Conservation (phyloP, 495 filamentous ascomycete genomes). For the Pseudotulostoma volvatum region DNA sequence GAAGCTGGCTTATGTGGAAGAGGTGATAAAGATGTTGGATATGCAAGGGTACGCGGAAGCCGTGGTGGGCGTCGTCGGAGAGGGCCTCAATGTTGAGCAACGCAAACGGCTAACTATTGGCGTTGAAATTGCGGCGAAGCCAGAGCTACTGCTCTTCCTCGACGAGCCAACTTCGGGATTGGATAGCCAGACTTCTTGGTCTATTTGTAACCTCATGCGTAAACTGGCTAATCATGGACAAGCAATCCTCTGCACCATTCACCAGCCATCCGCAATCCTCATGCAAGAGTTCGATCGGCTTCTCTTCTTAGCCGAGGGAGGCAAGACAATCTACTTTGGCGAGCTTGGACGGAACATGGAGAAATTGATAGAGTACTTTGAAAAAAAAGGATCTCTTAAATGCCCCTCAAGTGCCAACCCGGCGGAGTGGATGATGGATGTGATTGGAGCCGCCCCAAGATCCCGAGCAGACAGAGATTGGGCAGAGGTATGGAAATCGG, state of each 20-base stretch:
- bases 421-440: conserved; percentile 88
- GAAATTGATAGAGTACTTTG: conserved; percentile 59
- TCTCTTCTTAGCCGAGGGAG: conserved; percentile 64
- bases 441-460: conserved; percentile 76
- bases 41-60: conserved; percentile 45
- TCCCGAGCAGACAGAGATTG: conserved; percentile 60
- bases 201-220: conserved; percentile 60
- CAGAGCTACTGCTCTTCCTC: conserved; percentile 79
- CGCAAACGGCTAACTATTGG: conserved; percentile 80
- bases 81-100: conserved; percentile 80
- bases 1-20: conserved; percentile 78
- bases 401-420: conserved; percentile 63
- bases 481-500: conserved; percentile 59
- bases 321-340: conserved; percentile 75
- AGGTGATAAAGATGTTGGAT: conserved; percentile 83
- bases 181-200: conserved; percentile 75
- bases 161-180: conserved; percentile 84
- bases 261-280: conserved; percentile 78
- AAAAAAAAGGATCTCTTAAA: conserved; percentile 49
- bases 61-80: conserved; percentile 28
- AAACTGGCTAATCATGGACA: conserved; percentile 73
- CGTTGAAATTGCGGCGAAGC: conserved; percentile 82
- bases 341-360: conserved; percentile 62
- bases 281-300: conserved; percentile 86
- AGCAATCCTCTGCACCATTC: conserved; percentile 81